Evolutionary conservation across 257 asterid genomes (phyloP), one percentile per base, ranked within the genome.

Genomic region (Nicotiana tabacum): DNA sequence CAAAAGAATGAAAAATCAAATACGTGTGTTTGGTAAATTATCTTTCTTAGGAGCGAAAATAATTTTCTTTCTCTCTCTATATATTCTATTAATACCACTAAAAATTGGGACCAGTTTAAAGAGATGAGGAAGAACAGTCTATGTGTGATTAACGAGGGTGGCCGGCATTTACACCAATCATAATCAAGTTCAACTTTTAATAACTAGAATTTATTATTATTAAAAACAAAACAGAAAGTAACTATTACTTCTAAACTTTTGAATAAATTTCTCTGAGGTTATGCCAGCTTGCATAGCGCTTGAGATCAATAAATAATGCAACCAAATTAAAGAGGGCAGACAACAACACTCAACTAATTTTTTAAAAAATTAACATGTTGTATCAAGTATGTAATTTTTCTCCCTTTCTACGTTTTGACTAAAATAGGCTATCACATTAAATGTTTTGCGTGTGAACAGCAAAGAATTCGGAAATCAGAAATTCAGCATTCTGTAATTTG

Each of bases 361-460:
- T 9, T 46, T 9, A 24, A 10, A 48, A 70, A 72, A 33, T n/a
- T 72, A 58, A 56, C 46, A 24, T 43, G 37, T 70, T 74, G 1
- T 13, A 53, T 53, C 6, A 15, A 53, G 51, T 43, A 43, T 43
- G 3, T 43, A 43, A 43, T 11, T 43, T 53, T 15, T 53, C 58
- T 53, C 18, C 16, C 18, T 53, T 11, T 3, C 18, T 53, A 53
- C 80, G 27, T 74, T 48, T 74, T 48, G 62, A 74, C 43, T 74
- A 72, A 39, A n/a, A 1, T 46, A 2, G 33, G 12, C 13, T 17
- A 27, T 13, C 29, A 78, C 37, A 78, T 78, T 60, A n/a, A 58
- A n/a, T 21, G 72, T 46, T 12, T 64, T 65, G 29, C 62, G 83
- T 33, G 69, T 65, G 69, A 65, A 80, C 74, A 68, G 77, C 83